phyloP scores from a whole-genome alignment of 192 early-diverging fungal genomes.

The Coemansia sp. region DNA sequence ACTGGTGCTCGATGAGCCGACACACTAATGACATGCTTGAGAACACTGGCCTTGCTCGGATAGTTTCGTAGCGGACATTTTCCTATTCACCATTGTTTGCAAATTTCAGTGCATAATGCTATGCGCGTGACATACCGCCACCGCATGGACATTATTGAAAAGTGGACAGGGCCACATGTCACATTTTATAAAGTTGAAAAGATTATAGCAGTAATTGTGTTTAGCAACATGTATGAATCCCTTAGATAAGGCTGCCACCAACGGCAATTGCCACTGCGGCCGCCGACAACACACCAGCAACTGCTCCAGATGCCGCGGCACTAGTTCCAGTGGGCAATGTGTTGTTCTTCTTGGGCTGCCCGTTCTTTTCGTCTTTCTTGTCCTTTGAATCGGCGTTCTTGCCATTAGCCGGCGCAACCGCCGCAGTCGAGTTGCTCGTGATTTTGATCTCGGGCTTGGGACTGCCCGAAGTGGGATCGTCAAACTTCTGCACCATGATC shows the following conservation, averaged over 20 bases:
- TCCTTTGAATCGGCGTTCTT: conserved; percentile 15
- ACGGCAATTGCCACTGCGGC: conserved; percentile 18
- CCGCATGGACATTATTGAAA: neutral
- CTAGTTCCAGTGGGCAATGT: conserved; percentile 30
- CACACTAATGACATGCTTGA: neutral
- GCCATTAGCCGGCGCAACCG: neutral
- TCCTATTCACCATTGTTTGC: neutral
- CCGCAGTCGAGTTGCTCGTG: neutral
- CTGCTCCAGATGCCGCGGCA: neutral
- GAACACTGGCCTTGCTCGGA: neutral
- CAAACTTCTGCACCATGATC: conserved; percentile 51
- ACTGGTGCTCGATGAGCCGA: neutral
- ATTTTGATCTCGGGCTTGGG: conserved; percentile 29
- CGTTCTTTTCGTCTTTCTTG: conserved; percentile 23
- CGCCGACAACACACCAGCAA: conserved; percentile 5
- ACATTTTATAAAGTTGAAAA: neutral
- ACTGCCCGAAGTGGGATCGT: conserved; percentile 40
- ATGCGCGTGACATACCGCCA: conserved; percentile 1
- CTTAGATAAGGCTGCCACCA: conserved; percentile 15
- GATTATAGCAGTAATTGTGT: neutral
- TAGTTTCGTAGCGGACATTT: neutral
- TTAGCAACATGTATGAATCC: neutral
- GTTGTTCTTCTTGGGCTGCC: conserved; percentile 31
- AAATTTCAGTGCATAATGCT: neutral
- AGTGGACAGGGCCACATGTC: neutral